These are phyloP conservation scores for Albifimbria verrucaria DNA, from an alignment of 2,329 filamentous ascomycete species.

Conservation along the genomic window DNA sequence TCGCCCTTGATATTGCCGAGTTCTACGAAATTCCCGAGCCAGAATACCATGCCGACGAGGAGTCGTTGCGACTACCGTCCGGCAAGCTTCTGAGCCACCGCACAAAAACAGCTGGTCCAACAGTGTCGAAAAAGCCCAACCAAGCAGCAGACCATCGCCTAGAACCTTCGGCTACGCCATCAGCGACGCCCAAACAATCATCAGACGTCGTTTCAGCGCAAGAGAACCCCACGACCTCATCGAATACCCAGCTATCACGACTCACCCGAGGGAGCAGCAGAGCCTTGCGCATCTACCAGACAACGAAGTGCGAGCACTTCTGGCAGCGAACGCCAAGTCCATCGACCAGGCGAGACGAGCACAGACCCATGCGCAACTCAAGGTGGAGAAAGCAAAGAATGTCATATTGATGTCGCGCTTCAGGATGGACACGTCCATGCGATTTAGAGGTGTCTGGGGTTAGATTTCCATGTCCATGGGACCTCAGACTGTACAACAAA, in stretches of 20 bases:
- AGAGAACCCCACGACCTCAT: background rate
- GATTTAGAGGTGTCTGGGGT: background rate
- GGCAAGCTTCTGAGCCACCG: slow-evolving; percentile 30
- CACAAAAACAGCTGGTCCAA: background rate
- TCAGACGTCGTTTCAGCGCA: background rate
- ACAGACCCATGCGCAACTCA: slow-evolving; percentile 10
- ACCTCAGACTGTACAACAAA: background rate
- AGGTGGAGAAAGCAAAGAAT: slow-evolving; percentile 10
- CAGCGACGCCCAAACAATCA: background rate
- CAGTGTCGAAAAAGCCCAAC: background rate
- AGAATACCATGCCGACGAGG: slow-evolving; percentile 8
- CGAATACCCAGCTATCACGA: slow-evolving; percentile 10
- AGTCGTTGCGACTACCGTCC: slow-evolving; percentile 29
- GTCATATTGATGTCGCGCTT: slow-evolving; percentile 14
- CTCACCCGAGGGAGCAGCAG: slow-evolving; percentile 12
- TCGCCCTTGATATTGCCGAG: slow-evolving; percentile 34
- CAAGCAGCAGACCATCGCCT: background rate
- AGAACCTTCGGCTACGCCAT: background rate
- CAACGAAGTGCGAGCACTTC: slow-evolving; percentile 14
- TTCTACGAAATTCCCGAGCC: slow-evolving; percentile 33
- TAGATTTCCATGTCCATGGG: background rate
- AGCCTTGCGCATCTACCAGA: slow-evolving; percentile 13
- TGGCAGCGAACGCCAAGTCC: slow-evolving; percentile 9
- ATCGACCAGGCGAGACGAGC: slow-evolving; percentile 9
- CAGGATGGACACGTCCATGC: slow-evolving; percentile 2